Conservation (phyloP, 139 green algal species). For the Closterium sp. region DNA sequence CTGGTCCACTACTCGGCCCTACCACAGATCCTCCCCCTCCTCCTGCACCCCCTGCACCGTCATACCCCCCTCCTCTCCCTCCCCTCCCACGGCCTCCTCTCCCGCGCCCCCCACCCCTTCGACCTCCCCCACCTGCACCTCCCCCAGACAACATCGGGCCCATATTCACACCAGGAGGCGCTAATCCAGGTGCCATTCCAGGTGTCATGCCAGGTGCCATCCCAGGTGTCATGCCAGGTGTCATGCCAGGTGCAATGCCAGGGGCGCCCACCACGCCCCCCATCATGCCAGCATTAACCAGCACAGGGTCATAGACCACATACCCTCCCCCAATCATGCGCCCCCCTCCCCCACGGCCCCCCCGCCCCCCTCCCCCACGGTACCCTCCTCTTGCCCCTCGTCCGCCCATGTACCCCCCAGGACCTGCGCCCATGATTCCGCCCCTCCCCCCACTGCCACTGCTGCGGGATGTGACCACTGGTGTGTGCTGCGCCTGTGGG, state of each 20-base stretch:
- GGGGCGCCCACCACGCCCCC: not conserved
- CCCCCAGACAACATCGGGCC: not conserved
- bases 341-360: not conserved
- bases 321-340: not conserved
- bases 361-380: not conserved
- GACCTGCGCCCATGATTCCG: not conserved
- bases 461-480: not conserved
- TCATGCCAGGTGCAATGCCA: not conserved
- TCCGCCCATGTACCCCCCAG: not conserved
- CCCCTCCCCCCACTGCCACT: not conserved
- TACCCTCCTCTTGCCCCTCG: not conserved
- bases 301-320: not conserved
- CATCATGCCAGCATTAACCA: not conserved
- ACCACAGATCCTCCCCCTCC: not conserved
- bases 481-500: not conserved
- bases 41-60: not conserved
- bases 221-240: not conserved
- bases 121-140: not conserved
- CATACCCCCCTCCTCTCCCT: not conserved
- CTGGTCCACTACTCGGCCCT: not conserved
- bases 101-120: not conserved
- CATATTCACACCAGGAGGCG: not conserved
- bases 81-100: not conserved
- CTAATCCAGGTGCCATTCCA: not conserved
- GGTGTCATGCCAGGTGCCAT: not conserved